Evolutionary conservation across 208 protist genomes (phyloP).

Genomic region (Trypanosoma platydactyli): DNA sequence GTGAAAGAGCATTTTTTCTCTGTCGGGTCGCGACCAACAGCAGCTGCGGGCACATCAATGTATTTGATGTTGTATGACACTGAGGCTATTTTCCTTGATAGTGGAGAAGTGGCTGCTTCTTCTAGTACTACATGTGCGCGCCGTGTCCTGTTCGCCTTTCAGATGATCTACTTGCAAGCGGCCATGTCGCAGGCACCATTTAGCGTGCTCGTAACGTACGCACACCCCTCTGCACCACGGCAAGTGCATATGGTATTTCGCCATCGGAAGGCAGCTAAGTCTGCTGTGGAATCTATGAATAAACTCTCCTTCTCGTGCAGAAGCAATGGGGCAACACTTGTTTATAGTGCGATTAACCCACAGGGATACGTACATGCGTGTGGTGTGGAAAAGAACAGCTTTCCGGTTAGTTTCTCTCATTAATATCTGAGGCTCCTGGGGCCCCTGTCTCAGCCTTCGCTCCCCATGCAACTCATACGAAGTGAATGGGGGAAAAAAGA

Average conservation of each 20-base stretch:
- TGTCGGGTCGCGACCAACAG: slow-evolving; percentile 13
- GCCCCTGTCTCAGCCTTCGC: no score
- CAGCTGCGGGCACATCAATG: slow-evolving; percentile 39
- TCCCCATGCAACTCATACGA: no score
- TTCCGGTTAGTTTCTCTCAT: background rate
- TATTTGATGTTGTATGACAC: slow-evolving; percentile 30
- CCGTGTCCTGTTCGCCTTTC: slow-evolving; percentile 40
- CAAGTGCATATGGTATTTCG: slow-evolving; percentile 44
- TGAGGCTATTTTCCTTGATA: slow-evolving; percentile 27
- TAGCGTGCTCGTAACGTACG: slow-evolving; percentile 43
- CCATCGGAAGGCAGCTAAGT: slow-evolving; percentile 20
- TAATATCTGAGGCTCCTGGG: background rate
- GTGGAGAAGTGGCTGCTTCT: background rate
- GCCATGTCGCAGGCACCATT: slow-evolving; percentile 29
- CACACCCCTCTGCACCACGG: slow-evolving; percentile 22
- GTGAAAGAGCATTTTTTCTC: slow-evolving; percentile 34
- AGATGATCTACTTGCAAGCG: slow-evolving; percentile 42
- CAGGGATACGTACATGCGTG: background rate
- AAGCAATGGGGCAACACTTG: slow-evolving; percentile 34
- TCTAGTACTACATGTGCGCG: background rate
- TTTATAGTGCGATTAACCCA: slow-evolving; percentile 34
- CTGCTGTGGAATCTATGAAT: slow-evolving; percentile 31
- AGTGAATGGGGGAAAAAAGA: no score
- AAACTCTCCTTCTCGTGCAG: slow-evolving; percentile 33
- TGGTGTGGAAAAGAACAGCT: background rate